Evolutionary conservation across 148 eudicot genomes (phyloP).

Genomic region (Diospyros kaki): DNA sequence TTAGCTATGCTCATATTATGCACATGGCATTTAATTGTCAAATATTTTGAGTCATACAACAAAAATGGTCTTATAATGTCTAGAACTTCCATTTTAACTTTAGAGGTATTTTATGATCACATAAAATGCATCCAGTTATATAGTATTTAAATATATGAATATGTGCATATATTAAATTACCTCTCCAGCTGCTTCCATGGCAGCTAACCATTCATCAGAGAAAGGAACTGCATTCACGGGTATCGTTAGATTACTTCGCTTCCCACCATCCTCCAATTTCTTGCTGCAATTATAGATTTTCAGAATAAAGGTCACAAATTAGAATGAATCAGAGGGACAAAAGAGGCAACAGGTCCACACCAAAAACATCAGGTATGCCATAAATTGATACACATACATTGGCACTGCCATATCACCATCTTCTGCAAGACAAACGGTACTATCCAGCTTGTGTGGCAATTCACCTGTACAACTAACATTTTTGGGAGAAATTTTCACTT

Average conservation of each 20-base stretch:
- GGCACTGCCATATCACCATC: constrained; percentile 11
- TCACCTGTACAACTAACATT: constrained; percentile 10
- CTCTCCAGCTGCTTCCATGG: constrained; percentile 98
- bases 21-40: no score
- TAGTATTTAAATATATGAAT: not conserved
- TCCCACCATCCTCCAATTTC: constrained; percentile 27
- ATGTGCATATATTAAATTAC: constrained; percentile 31
- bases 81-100: no score
- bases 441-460: constrained; percentile 15
- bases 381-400: constrained; percentile 29
- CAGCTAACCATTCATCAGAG: constrained; percentile 99
- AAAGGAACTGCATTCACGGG: constrained; percentile 72
- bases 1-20: no score
- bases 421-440: constrained; percentile 12
- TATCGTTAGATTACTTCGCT: constrained; percentile 15
- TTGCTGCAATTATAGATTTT: constrained; percentile 37
- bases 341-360: not conserved
- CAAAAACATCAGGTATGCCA: not conserved
- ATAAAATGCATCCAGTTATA: no score
- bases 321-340: not conserved
- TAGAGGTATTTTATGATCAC: no score
- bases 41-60: no score
- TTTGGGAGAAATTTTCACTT: constrained; percentile 5
- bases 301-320: not conserved
- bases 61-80: no score